phyloP scores from a whole-genome alignment of 2,329 filamentous ascomycete species.

The Aspergillus ruber region DNA sequence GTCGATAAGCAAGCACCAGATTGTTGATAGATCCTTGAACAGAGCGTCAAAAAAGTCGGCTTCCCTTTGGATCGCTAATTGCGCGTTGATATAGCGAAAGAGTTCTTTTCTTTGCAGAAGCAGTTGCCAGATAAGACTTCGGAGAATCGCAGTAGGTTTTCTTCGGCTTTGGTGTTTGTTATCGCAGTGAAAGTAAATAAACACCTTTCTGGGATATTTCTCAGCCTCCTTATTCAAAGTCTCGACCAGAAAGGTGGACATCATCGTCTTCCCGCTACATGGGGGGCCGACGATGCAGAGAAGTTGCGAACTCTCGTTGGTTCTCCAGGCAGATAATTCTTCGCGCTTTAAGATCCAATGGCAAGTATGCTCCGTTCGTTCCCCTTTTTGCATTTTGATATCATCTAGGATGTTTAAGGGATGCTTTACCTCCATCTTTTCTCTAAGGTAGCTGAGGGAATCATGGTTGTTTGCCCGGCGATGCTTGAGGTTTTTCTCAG shows the following conservation, averaged over 20 bases:
- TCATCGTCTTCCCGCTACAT: not conserved
- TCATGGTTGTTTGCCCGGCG: too few relatives aligned
- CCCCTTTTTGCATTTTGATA: too few relatives aligned
- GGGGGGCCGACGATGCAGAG: not conserved
- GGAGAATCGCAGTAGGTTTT: not conserved
- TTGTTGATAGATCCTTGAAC: not conserved
- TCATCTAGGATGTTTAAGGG: too few relatives aligned
- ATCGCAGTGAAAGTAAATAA: not conserved
- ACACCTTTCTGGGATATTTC: too few relatives aligned
- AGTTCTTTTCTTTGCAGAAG: not conserved
- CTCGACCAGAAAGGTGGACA: not conserved
- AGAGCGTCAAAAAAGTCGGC: too few relatives aligned
- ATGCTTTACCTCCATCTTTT: too few relatives aligned
- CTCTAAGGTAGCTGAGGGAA: too few relatives aligned
- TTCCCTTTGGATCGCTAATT: too few relatives aligned
- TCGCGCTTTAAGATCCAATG: not conserved
- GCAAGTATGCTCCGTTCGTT: not conserved
- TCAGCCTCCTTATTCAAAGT: not conserved
- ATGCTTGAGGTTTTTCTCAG: not conserved
- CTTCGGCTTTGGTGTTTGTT: not conserved
- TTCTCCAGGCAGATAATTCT: not conserved
- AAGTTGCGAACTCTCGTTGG: not conserved
- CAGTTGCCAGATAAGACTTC: not conserved
- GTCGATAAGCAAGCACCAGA: not conserved
- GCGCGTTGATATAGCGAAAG: too few relatives aligned